Base-by-base conservation (phyloP, 2,329 filamentous ascomycete genomes). In the Monosporascus sp. region DNA sequence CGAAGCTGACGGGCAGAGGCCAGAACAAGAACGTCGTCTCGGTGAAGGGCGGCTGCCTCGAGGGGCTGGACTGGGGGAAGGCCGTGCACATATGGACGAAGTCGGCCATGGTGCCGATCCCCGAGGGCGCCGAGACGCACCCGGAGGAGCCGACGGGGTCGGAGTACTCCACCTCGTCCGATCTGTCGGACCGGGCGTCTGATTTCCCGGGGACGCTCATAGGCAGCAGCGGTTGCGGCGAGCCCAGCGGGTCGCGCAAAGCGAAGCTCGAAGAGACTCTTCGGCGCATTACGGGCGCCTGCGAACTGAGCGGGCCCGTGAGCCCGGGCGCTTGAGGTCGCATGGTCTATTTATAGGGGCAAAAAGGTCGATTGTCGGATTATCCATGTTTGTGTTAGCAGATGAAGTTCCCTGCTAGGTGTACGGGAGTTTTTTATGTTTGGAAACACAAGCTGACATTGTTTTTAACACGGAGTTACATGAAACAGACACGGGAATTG, bases 71-170 rank as follows among this genome's bases (percentile, higher is more conserved):
- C 67, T 83, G 84, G 81, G 72, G 67, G 14, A 71, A 67, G 3
- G 84, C 83, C 28, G 80, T 81, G 58, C 86, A 89, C 71, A 84
- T 89, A 60, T 88, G 82, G 80, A 85, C 82, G 20, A 82, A 82
- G 61, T 78, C 76, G 43, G 85, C 85, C 59, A 84, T 89, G 75
- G 76, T 88, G 18, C 81, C 84, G 37, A 87, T 89, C 57, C 85
- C 86, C 2, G 83, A 86, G 60, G 80, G 82, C 9, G 78, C 77
- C 28, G 81, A 86, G 69, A 68, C 72, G 6, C 78, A 80, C 65
- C 76, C 78, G 15, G 81, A 81, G 54, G 78, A 81, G 52, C 80
- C 80, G 3, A 49, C 59, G 1, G 67, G 63, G 41, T 73, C 71
- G 14, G 72, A 73, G 14, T 80, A 78, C 55, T 68, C 74, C 41